Percentiles rank a stretch among this genome's conserved stretches.
Evolutionary conservation across 108 stramenopile genomes (phyloP).

Genomic region (Skeletonema costatum): DNA sequence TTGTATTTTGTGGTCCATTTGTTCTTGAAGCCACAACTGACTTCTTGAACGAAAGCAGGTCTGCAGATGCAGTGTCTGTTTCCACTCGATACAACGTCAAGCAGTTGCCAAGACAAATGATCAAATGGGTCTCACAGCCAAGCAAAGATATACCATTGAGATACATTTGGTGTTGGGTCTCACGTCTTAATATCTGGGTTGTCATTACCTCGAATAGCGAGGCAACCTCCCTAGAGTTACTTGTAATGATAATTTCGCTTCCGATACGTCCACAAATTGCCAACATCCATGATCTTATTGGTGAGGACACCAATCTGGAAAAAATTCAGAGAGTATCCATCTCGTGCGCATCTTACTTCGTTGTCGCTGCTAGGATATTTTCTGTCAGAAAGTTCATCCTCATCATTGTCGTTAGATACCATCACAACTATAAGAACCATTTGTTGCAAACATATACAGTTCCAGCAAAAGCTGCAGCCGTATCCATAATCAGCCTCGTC

Average conservation of each 20-base stretch:
- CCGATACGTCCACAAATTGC: not conserved
- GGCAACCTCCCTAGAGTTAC: not conserved
- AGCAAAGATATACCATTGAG: too few relatives aligned
- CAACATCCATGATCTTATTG: not conserved
- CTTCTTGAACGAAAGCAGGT: too few relatives aligned
- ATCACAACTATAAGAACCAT: not conserved
- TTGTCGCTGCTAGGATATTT: not conserved
- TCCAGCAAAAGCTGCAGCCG: not conserved
- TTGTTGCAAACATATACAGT: not conserved
- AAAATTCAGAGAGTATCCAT: not conserved
- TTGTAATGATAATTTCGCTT: not conserved
- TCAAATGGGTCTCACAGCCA: slow-evolving; percentile 8
- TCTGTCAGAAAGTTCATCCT: too few relatives aligned
- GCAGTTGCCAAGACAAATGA: not conserved
- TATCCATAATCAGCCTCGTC: not conserved
- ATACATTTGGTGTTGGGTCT: too few relatives aligned
- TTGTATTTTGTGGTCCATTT: too few relatives aligned
- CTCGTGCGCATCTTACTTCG: not conserved
- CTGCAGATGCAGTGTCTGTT: not conserved
- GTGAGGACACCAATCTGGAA: not conserved
- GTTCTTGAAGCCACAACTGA: too few relatives aligned
- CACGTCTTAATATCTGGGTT: not conserved
- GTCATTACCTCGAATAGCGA: not conserved
- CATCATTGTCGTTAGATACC: not conserved
- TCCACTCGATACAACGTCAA: not conserved